phyloP scores from a whole-genome alignment of 1,139 yeast species.

The Yamadazyma kanchanaburiensis region DNA sequence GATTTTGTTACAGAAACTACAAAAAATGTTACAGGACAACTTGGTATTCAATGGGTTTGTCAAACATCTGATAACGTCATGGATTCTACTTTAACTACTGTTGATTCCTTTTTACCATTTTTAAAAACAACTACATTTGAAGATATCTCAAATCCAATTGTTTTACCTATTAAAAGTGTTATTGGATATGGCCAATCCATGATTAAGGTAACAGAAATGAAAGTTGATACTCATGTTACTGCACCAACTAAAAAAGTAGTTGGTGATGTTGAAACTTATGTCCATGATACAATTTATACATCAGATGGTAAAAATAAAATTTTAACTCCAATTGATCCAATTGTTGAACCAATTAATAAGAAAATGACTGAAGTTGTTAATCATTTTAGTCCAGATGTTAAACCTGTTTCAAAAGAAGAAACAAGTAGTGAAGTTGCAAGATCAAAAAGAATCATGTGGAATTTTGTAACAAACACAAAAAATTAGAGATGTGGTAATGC shows the following conservation, averaged over 20 bases:
- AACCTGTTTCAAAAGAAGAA: slow-evolving; percentile 37
- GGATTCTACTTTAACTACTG: slow-evolving; percentile 27
- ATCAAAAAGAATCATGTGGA: slow-evolving; percentile 39
- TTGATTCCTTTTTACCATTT: slow-evolving; percentile 35
- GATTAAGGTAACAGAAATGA: slow-evolving; percentile 16
- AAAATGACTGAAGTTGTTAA: slow-evolving; percentile 44
- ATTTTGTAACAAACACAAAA: slow-evolving; percentile 23
- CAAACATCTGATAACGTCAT: slow-evolving; percentile 27
- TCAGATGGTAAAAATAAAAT: slow-evolving; percentile 60
- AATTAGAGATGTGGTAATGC: not conserved
- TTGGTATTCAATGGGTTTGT: slow-evolving; percentile 12
- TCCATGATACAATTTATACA: slow-evolving; percentile 42
- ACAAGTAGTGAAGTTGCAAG: slow-evolving; percentile 53
- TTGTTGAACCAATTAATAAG: slow-evolving; percentile 58
- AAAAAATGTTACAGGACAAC: slow-evolving; percentile 3
- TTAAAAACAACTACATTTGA: slow-evolving; percentile 36
- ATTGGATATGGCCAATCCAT: slow-evolving; percentile 3
- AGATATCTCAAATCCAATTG: slow-evolving; percentile 41
- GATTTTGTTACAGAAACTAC: slow-evolving; percentile 4
- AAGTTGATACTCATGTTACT: slow-evolving; percentile 19
- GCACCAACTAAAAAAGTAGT: slow-evolving; percentile 42
- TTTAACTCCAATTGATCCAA: slow-evolving; percentile 59
- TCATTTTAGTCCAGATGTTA: slow-evolving; percentile 38
- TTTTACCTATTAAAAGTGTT: slow-evolving; percentile 30
- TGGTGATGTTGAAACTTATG: slow-evolving; percentile 36